Evolutionary conservation across 352 stramenopile genomes (phyloP).

Genomic region (Pythium biforme): DNA sequence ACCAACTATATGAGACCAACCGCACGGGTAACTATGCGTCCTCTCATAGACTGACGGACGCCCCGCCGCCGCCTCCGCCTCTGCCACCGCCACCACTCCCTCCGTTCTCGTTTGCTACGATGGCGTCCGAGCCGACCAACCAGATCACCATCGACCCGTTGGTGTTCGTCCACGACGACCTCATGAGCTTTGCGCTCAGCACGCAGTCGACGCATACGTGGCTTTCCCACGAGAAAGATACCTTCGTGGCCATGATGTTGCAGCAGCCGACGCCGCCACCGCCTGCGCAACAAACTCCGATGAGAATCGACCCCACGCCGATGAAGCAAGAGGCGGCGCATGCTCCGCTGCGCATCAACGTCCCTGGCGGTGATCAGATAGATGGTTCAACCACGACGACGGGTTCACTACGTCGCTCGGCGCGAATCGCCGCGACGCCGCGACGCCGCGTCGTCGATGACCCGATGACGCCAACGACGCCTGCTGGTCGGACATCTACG

Average conservation of each 20-base stretch:
- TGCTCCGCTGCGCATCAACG: neutral
- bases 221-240: neutral
- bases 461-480: neutral
- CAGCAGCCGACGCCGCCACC: neutral
- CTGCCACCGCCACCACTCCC: neutral
- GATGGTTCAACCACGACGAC: too few species aligned
- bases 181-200: neutral
- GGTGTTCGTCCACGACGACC: slow-evolving; percentile 4
- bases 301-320: neutral
- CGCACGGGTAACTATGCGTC: neutral
- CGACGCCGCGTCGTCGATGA: neutral
- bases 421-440: slow-evolving; percentile 4
- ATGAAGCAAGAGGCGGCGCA: neutral
- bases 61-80: too few species aligned
- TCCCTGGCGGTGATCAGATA: neutral
- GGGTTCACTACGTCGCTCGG: neutral
- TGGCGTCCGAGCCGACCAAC: neutral
- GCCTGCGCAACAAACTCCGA: neutral
- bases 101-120: neutral
- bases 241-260: slow-evolving; percentile 12
- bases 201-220: neutral
- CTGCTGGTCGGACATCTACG: neutral
- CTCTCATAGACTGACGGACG: too few species aligned
- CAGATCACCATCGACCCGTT: slow-evolving; percentile 1
- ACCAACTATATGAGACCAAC: neutral